Evolutionary conservation across 2,329 filamentous ascomycete species (phyloP).

Genomic region (Claviceps digitariae): DNA sequence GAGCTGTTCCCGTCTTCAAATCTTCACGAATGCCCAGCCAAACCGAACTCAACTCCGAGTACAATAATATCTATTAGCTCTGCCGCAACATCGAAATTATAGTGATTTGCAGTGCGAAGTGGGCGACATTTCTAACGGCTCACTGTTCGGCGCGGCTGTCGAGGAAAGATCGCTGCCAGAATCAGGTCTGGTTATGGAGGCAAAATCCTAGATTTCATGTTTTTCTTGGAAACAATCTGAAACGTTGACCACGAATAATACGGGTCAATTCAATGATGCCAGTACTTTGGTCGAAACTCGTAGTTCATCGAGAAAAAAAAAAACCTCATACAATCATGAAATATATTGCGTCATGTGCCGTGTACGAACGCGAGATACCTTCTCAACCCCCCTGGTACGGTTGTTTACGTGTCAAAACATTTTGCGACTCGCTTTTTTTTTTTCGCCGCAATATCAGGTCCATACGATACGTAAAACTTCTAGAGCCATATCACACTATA

Average conservation of each 20-base stretch:
- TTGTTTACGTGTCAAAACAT: constrained; percentile 4
- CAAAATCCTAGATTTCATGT: neutral
- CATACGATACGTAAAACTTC: neutral
- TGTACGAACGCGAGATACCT: too few species aligned
- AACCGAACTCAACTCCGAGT: too few species aligned
- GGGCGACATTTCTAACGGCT: constrained; percentile 9
- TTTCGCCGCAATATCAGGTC: constrained; percentile 27
- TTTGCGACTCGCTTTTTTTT: constrained; percentile 14
- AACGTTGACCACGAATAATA: neutral
- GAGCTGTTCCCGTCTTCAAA: neutral
- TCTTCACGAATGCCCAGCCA: too few species aligned
- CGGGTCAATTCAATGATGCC: neutral
- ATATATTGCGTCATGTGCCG: neutral
- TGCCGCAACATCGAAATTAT: too few species aligned
- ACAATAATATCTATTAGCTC: neutral
- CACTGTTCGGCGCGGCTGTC: constrained; percentile 8
- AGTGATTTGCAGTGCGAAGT: neutral
- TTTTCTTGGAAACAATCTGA: neutral
- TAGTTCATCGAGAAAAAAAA: neutral
- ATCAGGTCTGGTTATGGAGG: constrained; percentile 7
- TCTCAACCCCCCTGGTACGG: neutral
- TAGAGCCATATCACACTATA: neutral
- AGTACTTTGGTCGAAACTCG: too few species aligned
- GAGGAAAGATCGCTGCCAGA: constrained; percentile 9
- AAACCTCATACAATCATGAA: neutral